phyloP scores from a whole-genome alignment of 2,329 filamentous ascomycete species.

The Claviceps quebecensis region DNA sequence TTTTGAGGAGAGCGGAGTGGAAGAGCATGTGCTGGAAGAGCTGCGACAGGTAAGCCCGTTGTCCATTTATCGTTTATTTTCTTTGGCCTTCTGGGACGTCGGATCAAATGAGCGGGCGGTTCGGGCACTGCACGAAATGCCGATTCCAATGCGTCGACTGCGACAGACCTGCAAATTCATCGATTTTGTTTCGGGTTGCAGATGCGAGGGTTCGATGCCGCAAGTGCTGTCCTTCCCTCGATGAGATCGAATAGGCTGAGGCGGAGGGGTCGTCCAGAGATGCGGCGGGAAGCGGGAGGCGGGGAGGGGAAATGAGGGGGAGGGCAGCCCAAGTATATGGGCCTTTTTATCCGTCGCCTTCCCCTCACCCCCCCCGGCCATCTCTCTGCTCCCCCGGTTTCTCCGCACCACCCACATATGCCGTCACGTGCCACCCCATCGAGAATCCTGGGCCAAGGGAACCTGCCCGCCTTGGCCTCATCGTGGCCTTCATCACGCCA shows the following conservation, averaged over 20 bases:
- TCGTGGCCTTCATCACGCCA: too few relatives aligned
- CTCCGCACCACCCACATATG: neutral
- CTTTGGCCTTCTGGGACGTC: neutral
- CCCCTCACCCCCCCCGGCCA: conserved; percentile 10
- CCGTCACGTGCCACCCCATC: conserved; percentile 5
- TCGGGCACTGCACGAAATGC: neutral
- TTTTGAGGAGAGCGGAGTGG: conserved; percentile 92
- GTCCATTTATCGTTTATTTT: neutral
- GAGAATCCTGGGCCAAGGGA: neutral
- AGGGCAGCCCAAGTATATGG: conserved; percentile 41
- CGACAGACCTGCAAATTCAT: too few relatives aligned
- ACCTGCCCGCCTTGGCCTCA: neutral
- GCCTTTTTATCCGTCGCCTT: conserved; percentile 36
- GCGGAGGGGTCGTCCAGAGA: conserved; percentile 1
- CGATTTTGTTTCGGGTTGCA: too few relatives aligned
- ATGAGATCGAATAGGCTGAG: neutral
- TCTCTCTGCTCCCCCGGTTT: neutral
- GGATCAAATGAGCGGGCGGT: neutral
- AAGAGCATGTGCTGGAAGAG: conserved; percentile 73
- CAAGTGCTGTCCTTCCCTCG: too few relatives aligned
- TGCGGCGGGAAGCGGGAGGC: conserved; percentile 4
- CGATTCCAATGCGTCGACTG: neutral
- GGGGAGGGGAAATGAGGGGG: conserved; percentile 26
- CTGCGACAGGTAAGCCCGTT: conserved; percentile 62
- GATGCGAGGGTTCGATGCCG: too few relatives aligned